A percentile compares a stretch with the other conserved stretches of the same genome.
These are phyloP conservation scores for Alisma plantagoaquatica DNA, from an alignment of 106 monocot species.

Conservation along the genomic window DNA sequence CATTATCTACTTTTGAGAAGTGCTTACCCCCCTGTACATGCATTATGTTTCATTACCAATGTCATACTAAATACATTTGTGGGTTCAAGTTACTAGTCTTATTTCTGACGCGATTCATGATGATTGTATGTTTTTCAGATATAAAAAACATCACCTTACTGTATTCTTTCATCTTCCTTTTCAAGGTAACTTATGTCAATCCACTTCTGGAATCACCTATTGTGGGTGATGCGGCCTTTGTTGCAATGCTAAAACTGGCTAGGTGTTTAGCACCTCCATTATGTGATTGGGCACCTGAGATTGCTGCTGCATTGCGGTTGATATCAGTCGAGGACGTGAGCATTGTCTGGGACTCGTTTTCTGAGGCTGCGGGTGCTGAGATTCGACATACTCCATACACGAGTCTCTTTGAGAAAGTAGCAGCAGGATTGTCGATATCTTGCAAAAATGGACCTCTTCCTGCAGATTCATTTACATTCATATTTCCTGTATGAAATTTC, in stretches of 20 bases:
- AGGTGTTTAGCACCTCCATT: conserved; percentile 82
- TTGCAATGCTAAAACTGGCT: conserved; percentile 59
- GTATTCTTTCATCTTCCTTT: too few species aligned
- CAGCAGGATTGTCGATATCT: conserved; percentile 45
- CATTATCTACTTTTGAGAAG: too few species aligned
- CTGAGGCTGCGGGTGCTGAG: conserved; percentile 23
- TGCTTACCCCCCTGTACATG: too few species aligned
- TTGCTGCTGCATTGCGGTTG: conserved; percentile 71
- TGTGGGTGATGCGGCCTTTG: conserved; percentile 77
- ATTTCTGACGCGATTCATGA: too few species aligned
- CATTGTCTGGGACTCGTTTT: conserved; percentile 34
- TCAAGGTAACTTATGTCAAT: conserved; percentile 73
- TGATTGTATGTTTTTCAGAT: too few species aligned
- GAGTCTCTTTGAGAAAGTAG: conserved; percentile 64
- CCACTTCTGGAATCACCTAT: conserved; percentile 73
- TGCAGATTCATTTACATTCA: conserved; percentile 90
- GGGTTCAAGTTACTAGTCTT: too few species aligned
- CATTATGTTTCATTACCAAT: too few species aligned
- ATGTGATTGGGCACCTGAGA: conserved; percentile 73
- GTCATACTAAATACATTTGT: too few species aligned
- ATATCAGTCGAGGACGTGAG: conserved; percentile 35
- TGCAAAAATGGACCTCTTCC: conserved; percentile 85
- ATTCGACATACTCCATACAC: conserved; percentile 21
- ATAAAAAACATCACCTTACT: too few species aligned
- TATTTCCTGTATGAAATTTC: conserved; percentile 59